Percentiles rank a stretch among this genome's conserved stretches.
phyloP scores from a whole-genome alignment of 352 stramenopile genomes.

The Pythium scleroteichum region DNA sequence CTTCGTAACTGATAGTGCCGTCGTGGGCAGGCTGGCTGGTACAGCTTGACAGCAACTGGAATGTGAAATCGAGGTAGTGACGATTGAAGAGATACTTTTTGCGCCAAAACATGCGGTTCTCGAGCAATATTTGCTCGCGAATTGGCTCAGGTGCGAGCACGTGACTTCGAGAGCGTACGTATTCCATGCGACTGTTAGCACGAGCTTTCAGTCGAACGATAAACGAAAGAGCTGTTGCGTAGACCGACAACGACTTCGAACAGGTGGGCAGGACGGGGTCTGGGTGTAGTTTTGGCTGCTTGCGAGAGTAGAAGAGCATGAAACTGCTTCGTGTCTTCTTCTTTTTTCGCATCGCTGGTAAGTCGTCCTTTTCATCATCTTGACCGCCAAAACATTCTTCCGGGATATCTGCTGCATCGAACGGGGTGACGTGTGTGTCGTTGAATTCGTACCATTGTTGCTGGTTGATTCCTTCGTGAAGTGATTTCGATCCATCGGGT shows the following conservation, averaged over 20 bases:
- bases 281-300: slow-evolving; percentile 40
- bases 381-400: slow-evolving; percentile 63
- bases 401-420: slow-evolving; percentile 67
- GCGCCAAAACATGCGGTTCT: slow-evolving; percentile 86
- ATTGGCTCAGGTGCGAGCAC: slow-evolving; percentile 76
- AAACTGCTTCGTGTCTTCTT: slow-evolving; percentile 89
- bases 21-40: slow-evolving; percentile 41
- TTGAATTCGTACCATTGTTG: slow-evolving; percentile 86
- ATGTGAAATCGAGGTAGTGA: slow-evolving; percentile 79
- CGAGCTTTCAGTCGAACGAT: slow-evolving; percentile 26
- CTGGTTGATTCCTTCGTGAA: slow-evolving; percentile 9
- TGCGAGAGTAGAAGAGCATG: slow-evolving; percentile 84
- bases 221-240: slow-evolving; percentile 23
- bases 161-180: slow-evolving; percentile 44
- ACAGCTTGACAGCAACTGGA: slow-evolving; percentile 67
- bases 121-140: slow-evolving; percentile 69
- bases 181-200: slow-evolving; percentile 33
- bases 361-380: slow-evolving; percentile 21
- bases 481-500: slow-evolving; percentile 33
- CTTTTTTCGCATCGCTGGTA: slow-evolving; percentile 19
- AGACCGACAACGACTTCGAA: slow-evolving; percentile 34
- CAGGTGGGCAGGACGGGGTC: not conserved
- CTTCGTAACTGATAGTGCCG: slow-evolving; percentile 25
- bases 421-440: slow-evolving; percentile 80
- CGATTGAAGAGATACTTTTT: slow-evolving; percentile 85